Percentiles rank a stretch among this genome's conserved stretches.
Evolutionary conservation across 768 basidiomycete species (phyloP).

Genomic region (Termitomyces sp.): DNA sequence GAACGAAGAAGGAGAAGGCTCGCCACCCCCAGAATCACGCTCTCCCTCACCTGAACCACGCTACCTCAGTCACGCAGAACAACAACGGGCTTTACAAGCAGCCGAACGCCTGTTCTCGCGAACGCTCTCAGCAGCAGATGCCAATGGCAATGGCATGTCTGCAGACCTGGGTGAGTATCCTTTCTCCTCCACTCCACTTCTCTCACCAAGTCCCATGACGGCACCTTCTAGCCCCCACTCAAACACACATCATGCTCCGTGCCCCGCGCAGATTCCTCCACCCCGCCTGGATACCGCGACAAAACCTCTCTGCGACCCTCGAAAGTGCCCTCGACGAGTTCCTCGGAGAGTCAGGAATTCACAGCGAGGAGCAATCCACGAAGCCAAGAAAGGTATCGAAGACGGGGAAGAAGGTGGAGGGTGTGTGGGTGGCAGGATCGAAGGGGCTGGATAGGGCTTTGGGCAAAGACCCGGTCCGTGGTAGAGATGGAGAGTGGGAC

Average conservation of each 20-base stretch:
- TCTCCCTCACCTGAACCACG: conserved; percentile 3
- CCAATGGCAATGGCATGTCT: conserved; percentile 23
- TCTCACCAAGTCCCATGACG: neutral
- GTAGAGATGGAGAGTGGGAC: conserved; percentile 28
- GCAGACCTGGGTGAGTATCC: conserved; percentile 23
- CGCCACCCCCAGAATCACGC: conserved; percentile 9
- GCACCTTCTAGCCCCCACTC: conserved; percentile 31
- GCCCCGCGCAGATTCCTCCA: conserved; percentile 43
- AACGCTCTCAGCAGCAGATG: conserved; percentile 25
- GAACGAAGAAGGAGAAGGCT: neutral
- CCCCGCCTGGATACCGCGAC: conserved; percentile 43
- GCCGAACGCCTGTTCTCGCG: conserved; percentile 31
- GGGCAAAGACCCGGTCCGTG: conserved; percentile 8
- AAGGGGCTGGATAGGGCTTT: conserved; percentile 14
- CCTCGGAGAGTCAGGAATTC: conserved; percentile 27
- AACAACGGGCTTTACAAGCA: conserved; percentile 21
- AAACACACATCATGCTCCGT: conserved; percentile 41
- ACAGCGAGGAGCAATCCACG: neutral
- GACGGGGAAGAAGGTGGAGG: conserved; percentile 30
- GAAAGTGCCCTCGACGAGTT: conserved; percentile 37
- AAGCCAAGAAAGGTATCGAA: conserved; percentile 15
- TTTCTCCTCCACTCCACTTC: neutral
- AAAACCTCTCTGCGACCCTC: conserved; percentile 33
- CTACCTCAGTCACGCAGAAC: conserved; percentile 15
- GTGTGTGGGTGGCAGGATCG: conserved; percentile 41